phyloP scores from a whole-genome alignment of 2,329 filamentous ascomycete species.

The Conoideocrella luteorostrata region DNA sequence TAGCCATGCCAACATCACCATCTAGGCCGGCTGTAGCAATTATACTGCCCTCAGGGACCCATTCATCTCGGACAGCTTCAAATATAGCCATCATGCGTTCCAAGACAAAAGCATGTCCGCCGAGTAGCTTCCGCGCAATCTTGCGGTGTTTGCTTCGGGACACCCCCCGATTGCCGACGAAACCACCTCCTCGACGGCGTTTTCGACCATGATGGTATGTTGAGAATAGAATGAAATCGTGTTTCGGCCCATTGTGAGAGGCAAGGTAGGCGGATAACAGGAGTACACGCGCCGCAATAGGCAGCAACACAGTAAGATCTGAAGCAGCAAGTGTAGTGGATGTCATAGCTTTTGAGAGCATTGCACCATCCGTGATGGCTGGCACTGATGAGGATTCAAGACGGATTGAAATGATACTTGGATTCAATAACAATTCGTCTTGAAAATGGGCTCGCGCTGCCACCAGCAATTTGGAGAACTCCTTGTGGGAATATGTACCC shows the following conservation, averaged over 20 bases:
- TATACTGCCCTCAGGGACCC: conserved; percentile 30
- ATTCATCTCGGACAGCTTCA: conserved; percentile 55
- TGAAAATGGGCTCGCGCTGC: conserved; percentile 64
- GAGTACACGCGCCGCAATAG: conserved; percentile 66
- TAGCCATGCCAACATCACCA: conserved; percentile 53
- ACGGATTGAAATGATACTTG: conserved; percentile 46
- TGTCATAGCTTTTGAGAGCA: background rate
- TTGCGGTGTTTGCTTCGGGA: conserved; percentile 54
- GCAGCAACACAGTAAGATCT: conserved; percentile 53
- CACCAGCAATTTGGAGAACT: conserved; percentile 80
- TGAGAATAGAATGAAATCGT: conserved; percentile 70
- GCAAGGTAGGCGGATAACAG: conserved; percentile 74
- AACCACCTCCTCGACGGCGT: conserved; percentile 43
- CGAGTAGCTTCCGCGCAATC: conserved; percentile 70
- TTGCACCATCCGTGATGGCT: background rate
- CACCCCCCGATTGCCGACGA: conserved; percentile 24
- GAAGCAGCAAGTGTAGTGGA: conserved; percentile 14
- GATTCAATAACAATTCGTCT: conserved; percentile 63
- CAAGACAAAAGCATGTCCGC: conserved; percentile 68
- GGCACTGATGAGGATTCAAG: background rate
- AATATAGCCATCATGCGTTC: conserved; percentile 77
- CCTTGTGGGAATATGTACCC: conserved; percentile 67
- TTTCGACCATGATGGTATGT: conserved; percentile 54
- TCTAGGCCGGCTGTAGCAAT: conserved; percentile 33
- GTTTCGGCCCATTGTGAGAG: conserved; percentile 69